Base-by-base conservation (phyloP, 1,284 basidiomycete species). In the Coniferiporia sulphurascens region DNA sequence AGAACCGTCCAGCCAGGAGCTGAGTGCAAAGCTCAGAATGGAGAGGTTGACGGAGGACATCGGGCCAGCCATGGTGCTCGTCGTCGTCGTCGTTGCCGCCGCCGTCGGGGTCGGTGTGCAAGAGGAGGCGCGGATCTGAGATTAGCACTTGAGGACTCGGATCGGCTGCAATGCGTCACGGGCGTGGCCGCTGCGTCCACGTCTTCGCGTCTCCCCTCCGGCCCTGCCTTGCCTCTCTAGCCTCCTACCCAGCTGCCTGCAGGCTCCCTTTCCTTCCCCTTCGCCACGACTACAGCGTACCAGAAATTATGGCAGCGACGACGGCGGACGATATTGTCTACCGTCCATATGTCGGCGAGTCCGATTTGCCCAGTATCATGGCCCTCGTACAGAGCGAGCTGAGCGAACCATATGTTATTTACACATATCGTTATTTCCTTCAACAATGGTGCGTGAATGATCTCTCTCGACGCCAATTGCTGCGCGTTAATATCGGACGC, bases 321-420 rank as follows among this genome's bases (percentile, higher is more conserved):
- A 38, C 35, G 50, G 50, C 36, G 12, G 56, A 44, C 52, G 60
- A 58, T 21, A 67, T 76, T 52, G 61, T 60, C 13, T 71, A 74
- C 58, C 62, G 67, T 13, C 68, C 65, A 17, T 78, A 77, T 65
- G 59, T 62, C 15, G 71, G 71, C 52, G 74, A 76, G 58, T 66
- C 68, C 36, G 77, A 79, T 62, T 64, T 79, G 44, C 63, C 66
- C 7, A 69, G 68, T 10, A 73, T 80, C 54, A 75, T 77, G 68
- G 64, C 67, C 32, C 68, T 82, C 21, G 74, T 80, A 6, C 75
- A 79, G 59, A 72, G 72, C 61, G 79, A 80, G 64, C 66, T 82
- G 55, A 80, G 77, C 60, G 83, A 85, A 65, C 83, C 83, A 56
- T 85, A 78, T 70, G 80, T 81, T 58, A 74, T 78, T 51, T 79